Percentiles rank a stretch among this genome's conserved stretches.
Evolutionary conservation across 306 rosid species (phyloP).

Genomic region (Quillaja saponaria): DNA sequence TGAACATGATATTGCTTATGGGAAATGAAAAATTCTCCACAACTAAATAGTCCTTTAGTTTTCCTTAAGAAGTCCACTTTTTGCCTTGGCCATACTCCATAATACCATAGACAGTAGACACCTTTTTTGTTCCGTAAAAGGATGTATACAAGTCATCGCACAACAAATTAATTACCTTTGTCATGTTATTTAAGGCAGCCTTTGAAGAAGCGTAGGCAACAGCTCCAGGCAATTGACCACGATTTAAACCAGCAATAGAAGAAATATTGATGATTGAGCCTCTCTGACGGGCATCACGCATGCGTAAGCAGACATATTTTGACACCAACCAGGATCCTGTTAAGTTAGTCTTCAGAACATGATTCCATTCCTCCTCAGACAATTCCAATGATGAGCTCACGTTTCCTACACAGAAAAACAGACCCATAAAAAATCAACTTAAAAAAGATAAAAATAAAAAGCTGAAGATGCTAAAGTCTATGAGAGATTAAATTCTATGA

Average conservation of each 20-base stretch:
- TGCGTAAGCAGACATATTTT: conserved; percentile 51
- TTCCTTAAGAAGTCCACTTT: no score
- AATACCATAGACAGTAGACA: no score
- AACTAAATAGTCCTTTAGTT: no score
- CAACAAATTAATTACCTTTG: conserved; percentile 54
- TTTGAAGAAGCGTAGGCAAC: conserved; percentile 64
- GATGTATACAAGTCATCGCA: neutral
- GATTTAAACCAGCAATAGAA: conserved; percentile 58
- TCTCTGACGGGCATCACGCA: conserved; percentile 49
- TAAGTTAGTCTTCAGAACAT: conserved; percentile 52
- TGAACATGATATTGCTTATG: no score
- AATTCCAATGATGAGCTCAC: conserved; percentile 59
- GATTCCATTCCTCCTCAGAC: conserved; percentile 73
- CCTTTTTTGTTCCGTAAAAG: no score
- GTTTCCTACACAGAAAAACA: conserved; percentile 40
- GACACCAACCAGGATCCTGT: conserved; percentile 78
- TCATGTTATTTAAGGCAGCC: conserved; percentile 49
- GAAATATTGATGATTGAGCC: conserved; percentile 78
- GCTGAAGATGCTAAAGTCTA: no score
- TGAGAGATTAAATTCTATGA: no score
- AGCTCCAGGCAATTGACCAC: conserved; percentile 68
- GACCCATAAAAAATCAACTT: neutral
- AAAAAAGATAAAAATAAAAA: no score
- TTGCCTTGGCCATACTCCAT: no score
- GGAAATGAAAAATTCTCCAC: no score